phyloP scores from a whole-genome alignment of 805 yeast species.

The Kodamaea neixiangensis region DNA sequence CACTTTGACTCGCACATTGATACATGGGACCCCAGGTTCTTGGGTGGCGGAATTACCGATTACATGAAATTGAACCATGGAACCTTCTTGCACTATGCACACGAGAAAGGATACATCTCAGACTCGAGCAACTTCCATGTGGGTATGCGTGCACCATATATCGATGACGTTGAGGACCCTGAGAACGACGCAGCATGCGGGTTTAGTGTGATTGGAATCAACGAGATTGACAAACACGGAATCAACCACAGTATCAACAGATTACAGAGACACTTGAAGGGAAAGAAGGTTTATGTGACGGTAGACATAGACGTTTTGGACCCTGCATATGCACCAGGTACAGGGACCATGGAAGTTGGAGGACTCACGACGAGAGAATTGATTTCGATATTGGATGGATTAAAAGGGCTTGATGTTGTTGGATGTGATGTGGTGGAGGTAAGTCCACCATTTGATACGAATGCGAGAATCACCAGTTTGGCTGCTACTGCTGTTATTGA shows the following conservation, averaged over 20 bases:
- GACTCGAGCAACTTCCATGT: slow-evolving; percentile 55
- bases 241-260: slow-evolving; percentile 35
- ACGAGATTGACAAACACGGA: slow-evolving; percentile 48
- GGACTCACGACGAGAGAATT: slow-evolving; percentile 69
- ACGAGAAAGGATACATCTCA: slow-evolving; percentile 61
- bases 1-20: slow-evolving; percentile 72
- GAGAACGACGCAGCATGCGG: slow-evolving; percentile 55
- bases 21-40: slow-evolving; percentile 64
- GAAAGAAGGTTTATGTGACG: slow-evolving; percentile 45
- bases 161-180: slow-evolving; percentile 37
- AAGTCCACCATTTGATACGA: slow-evolving; percentile 62
- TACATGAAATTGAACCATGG: slow-evolving; percentile 68
- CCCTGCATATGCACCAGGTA: slow-evolving; percentile 74
- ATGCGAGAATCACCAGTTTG: slow-evolving; percentile 60
- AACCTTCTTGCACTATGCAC: slow-evolving; percentile 69
- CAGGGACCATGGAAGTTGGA: slow-evolving; percentile 79
- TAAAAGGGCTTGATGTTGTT: slow-evolving; percentile 60
- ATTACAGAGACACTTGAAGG: slow-evolving; percentile 35
- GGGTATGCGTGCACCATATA: slow-evolving; percentile 66
- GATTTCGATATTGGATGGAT: slow-evolving; percentile 55
- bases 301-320: slow-evolving; percentile 67
- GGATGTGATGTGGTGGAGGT: slow-evolving; percentile 83
- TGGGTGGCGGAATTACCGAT: slow-evolving; percentile 63
- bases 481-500: slow-evolving; percentile 68
- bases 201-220: slow-evolving; percentile 46